Conservation (phyloP, 139 green algal species). For the Chlorella sp. region DNA sequence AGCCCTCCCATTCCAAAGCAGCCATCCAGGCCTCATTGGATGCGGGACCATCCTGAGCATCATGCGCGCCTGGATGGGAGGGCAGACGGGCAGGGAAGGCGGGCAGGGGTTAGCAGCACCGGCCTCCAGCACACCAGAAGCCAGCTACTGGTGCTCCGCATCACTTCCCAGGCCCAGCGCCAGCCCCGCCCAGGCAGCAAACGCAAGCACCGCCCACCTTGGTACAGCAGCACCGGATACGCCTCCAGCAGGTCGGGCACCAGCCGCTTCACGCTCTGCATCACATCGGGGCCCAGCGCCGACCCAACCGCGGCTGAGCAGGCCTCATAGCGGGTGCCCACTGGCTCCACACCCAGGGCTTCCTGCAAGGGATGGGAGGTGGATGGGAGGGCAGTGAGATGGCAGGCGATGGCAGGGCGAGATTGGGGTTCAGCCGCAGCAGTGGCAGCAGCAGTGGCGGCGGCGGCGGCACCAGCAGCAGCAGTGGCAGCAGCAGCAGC, state of each 20-base stretch:
- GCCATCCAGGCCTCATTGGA: slow-evolving; percentile 62
- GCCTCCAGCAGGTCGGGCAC: slow-evolving; percentile 65
- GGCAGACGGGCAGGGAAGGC: background rate
- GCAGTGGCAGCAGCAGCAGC: too few relatives aligned
- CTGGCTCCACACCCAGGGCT: slow-evolving; percentile 39
- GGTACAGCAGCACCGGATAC: slow-evolving; percentile 76
- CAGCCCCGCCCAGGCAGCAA: too few relatives aligned
- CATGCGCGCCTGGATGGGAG: slow-evolving; percentile 57
- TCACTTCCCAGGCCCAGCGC: too few relatives aligned
- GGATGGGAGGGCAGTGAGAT: background rate
- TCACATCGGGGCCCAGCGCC: slow-evolving; percentile 65
- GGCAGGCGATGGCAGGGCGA: background rate
- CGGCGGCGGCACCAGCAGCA: too few relatives aligned
- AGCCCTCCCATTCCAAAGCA: slow-evolving; percentile 57
- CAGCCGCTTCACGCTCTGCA: slow-evolving; percentile 63
- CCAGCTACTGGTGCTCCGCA: too few relatives aligned
- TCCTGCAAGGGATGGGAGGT: slow-evolving; percentile 5
- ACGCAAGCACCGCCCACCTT: slow-evolving; percentile 45
- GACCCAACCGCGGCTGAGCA: slow-evolving; percentile 57
- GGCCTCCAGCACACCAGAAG: too few relatives aligned
- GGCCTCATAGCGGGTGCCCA: slow-evolving; percentile 33
- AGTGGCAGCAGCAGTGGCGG: background rate
- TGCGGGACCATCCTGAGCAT: slow-evolving; percentile 73
- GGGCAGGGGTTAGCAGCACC: too few relatives aligned
- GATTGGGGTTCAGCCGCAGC: too few relatives aligned